Conservation (phyloP, 1,284 basidiomycete genomes). For the Singerocomus inundabilis region DNA sequence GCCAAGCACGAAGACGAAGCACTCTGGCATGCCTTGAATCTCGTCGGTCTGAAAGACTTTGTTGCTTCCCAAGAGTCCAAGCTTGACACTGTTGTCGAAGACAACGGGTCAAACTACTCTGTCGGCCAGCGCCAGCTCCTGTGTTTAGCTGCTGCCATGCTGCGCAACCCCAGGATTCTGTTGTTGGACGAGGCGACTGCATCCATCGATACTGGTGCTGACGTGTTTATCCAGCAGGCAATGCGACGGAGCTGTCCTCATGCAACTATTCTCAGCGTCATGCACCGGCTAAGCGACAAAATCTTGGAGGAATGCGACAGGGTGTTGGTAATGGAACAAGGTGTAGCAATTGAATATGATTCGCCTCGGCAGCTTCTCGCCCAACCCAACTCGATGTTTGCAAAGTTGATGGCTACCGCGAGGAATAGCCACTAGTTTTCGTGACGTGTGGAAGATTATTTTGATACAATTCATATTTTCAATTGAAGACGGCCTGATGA, state of each 20-base stretch:
- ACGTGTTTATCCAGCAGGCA: slow-evolving; percentile 32
- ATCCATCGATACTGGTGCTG: slow-evolving; percentile 34
- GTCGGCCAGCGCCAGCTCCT: slow-evolving; percentile 34
- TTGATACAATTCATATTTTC: no score
- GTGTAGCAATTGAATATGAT: slow-evolving; percentile 30
- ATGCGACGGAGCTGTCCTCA: slow-evolving; percentile 31
- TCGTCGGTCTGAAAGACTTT: slow-evolving; percentile 32
- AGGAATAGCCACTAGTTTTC: slow-evolving; percentile 13
- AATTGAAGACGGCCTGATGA: no score
- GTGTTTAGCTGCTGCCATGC: slow-evolving; percentile 41
- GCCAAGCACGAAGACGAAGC: slow-evolving; percentile 22
- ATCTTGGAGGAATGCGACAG: slow-evolving; percentile 33
- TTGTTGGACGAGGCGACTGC: slow-evolving; percentile 49
- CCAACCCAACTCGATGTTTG: slow-evolving; percentile 26
- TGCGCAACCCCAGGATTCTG: slow-evolving; percentile 46
- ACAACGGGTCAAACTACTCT: slow-evolving; percentile 34
- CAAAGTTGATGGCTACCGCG: slow-evolving; percentile 30
- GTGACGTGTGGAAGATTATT: not conserved
- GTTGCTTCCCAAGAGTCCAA: slow-evolving; percentile 24
- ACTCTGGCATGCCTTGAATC: slow-evolving; percentile 32
- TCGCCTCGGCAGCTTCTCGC: slow-evolving; percentile 22
- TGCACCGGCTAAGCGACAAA: slow-evolving; percentile 30
- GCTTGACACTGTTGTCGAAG: slow-evolving; percentile 30
- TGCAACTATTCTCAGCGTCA: slow-evolving; percentile 30
- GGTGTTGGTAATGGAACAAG: slow-evolving; percentile 34